These are phyloP conservation scores for Naganishia onofrii DNA, from an alignment of 768 basidiomycete species.

Conservation along the genomic window DNA sequence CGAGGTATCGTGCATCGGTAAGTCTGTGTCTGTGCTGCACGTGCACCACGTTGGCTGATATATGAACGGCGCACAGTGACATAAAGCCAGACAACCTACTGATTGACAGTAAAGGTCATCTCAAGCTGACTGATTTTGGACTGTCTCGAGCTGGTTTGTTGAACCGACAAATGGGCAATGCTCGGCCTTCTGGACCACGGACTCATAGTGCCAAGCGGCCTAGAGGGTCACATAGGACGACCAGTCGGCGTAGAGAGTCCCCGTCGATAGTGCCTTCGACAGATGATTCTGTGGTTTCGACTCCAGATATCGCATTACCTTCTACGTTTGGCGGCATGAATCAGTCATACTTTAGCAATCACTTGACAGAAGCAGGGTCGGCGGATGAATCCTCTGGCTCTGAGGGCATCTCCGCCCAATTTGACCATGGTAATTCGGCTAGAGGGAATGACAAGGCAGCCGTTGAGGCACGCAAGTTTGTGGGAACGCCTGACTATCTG, in stretches of 20 bases:
- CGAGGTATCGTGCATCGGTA: slow-evolving; percentile 95
- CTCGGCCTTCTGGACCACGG: slow-evolving; percentile 46
- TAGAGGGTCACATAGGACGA: slow-evolving; percentile 22
- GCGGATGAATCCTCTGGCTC: slow-evolving; percentile 77
- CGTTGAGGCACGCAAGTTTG: slow-evolving; percentile 83
- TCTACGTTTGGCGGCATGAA: slow-evolving; percentile 37
- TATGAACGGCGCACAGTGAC: slow-evolving; percentile 61
- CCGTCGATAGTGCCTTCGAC: slow-evolving; percentile 39
- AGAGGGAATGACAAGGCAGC: slow-evolving; percentile 25
- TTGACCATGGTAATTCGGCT: background rate
- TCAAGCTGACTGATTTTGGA: slow-evolving; percentile 98
- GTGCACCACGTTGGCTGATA: background rate
- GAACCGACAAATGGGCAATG: slow-evolving; percentile 72
- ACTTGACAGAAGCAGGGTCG: slow-evolving; percentile 37
- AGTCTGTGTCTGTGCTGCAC: slow-evolving; percentile 44
- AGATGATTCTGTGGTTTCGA: slow-evolving; percentile 48
- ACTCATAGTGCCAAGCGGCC: slow-evolving; percentile 40
- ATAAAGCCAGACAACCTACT: slow-evolving; percentile 96
- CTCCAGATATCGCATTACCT: slow-evolving; percentile 46
- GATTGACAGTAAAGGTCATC: slow-evolving; percentile 91
- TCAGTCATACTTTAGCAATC: slow-evolving; percentile 52
- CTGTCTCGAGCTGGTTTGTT: slow-evolving; percentile 95
- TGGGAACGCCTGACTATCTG: slow-evolving; percentile 95
- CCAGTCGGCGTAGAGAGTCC: slow-evolving; percentile 59
- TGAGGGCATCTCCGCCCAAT: slow-evolving; percentile 55